Base-by-base conservation (phyloP, 1,284 basidiomycete species). In the Pseudozyma sp. region DNA sequence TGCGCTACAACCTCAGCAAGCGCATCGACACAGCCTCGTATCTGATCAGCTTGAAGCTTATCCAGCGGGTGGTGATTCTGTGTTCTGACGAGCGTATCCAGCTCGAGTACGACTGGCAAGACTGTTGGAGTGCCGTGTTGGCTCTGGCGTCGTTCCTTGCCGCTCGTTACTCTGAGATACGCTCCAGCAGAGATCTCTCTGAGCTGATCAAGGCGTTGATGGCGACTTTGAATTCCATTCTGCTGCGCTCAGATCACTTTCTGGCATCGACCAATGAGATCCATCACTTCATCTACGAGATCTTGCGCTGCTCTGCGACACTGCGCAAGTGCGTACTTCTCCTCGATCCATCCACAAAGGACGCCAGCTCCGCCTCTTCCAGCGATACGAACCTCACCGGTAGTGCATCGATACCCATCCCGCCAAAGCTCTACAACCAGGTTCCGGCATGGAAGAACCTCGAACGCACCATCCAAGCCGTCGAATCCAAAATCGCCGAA, bases 1-100 rank as follows among this genome's bases (percentile, higher is more conserved):
- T 81, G 13, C 70, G 77, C 30, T 79, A 80, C 71, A 82, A 82
- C 52, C 75, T 80, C 40, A 74, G 78, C 50, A 81, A 80, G 56
- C 66, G 71, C 3, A 63, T 81, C 34, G 80, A 82, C 42, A 56
- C 61, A 2, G 60, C 68, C 0, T 57, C 63, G 11, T 76, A 79
- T 46, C 62, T 78, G 24, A 66, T 78, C 29, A 63, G 71, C 13
- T 42, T 81, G n/a, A 68, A 60, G 52, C 61, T 73, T 40, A 58
- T 81, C 45, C 77, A 79, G 53, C 71, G 73, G 43, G 53, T 63
- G 19, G 64, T 76, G 29, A 43, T 67, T 2, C 54, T 78, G 6
- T 77, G 75, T 47, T 68, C 79, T 2, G 65, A 71, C 13, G 70
- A 75, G 50, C 52, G 60, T 13, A 49, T 81, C n/a, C 63, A 51